Evolutionary conservation across 805 yeast genomes (phyloP).

Genomic region (Lipomyces starkeyi): DNA sequence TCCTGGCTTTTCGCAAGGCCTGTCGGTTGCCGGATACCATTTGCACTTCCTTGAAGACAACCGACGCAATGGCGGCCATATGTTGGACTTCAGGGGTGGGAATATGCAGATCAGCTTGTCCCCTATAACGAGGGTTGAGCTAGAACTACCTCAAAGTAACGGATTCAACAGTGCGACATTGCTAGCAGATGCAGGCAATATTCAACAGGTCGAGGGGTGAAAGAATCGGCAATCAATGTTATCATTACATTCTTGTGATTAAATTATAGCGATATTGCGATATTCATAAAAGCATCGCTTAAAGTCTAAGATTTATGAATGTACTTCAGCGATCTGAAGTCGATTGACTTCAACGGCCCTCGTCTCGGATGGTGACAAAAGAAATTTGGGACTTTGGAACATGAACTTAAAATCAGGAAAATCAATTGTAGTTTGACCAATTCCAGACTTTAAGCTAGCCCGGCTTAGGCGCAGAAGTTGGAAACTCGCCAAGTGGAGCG

Average conservation of each 20-base stretch:
- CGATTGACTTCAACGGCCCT: too few relatives aligned
- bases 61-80: neutral
- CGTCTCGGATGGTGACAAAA: too few relatives aligned
- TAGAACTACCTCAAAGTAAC: neutral
- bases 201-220: neutral
- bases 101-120: neutral
- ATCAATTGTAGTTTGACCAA: too few relatives aligned
- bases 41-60: neutral
- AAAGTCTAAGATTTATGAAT: neutral
- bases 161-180: neutral
- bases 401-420: too few relatives aligned
- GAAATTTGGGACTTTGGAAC: too few relatives aligned
- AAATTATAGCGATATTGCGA: neutral
- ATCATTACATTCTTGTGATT: neutral
- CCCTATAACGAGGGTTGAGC: neutral
- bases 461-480: too few relatives aligned
- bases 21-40: neutral
- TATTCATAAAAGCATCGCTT: neutral
- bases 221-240: neutral
- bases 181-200: neutral
- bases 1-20: neutral
- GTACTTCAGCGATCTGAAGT: too few relatives aligned
- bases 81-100: neutral
- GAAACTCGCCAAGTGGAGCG: too few relatives aligned
- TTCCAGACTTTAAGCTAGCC: too few relatives aligned